phyloP scores from a whole-genome alignment of 495 filamentous ascomycete species.

The Pseudoneurospora amorphoporcata region DNA sequence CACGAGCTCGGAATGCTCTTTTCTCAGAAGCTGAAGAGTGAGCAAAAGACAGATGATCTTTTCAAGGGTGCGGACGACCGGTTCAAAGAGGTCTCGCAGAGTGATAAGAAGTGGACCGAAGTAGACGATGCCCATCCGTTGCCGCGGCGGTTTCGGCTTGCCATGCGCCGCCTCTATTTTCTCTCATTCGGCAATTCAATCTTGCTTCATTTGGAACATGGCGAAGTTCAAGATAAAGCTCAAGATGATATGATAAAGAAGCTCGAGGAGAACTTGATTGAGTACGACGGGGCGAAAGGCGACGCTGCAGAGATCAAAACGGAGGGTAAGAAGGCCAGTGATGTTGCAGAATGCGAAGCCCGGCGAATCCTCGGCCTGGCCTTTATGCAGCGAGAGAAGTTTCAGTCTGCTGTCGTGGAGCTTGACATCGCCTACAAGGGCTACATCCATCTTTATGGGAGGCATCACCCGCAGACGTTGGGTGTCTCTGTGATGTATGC shows the following conservation, averaged over 20 bases:
- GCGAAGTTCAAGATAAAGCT: background rate
- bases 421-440: background rate
- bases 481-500: too few species aligned
- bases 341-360: background rate
- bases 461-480: background rate
- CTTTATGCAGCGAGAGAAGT: background rate
- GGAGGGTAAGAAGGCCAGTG: background rate
- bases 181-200: background rate
- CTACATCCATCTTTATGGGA: background rate
- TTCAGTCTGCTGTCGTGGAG: background rate
- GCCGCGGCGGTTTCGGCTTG: too few species aligned
- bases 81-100: background rate
- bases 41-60: background rate
- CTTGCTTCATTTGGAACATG: background rate
- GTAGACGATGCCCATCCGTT: too few species aligned
- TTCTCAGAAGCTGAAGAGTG: background rate
- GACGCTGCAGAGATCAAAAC: background rate
- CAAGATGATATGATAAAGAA: background rate
- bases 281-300: background rate
- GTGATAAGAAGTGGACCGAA: background rate
- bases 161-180: background rate
- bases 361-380: background rate
- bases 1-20: background rate
- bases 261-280: background rate
- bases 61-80: background rate